phyloP scores from a whole-genome alignment of 441 rosid genomes.

The Theobroma grandiflorum region DNA sequence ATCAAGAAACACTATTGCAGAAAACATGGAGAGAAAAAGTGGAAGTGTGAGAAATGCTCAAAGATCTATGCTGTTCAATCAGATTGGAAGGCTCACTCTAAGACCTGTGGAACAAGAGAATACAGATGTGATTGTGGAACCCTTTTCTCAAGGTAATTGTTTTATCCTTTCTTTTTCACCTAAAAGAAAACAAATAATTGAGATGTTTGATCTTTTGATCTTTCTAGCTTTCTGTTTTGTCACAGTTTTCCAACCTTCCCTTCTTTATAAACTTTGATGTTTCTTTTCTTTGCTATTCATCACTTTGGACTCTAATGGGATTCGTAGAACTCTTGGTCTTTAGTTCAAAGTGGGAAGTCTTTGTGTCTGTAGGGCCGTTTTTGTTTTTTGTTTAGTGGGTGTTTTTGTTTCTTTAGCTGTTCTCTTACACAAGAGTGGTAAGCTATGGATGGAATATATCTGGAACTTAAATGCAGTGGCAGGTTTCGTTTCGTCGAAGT shows the following conservation, averaged over 20 bases:
- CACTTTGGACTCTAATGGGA: constrained; percentile 28
- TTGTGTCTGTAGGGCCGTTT: constrained; percentile 23
- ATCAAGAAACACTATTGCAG: constrained; percentile 67
- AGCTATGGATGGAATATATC: constrained; percentile 52
- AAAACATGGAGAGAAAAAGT: constrained; percentile 70
- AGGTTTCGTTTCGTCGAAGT: constrained; percentile 36
- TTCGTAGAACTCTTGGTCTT: constrained; percentile 30
- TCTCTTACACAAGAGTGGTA: constrained; percentile 38
- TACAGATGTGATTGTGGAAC: constrained; percentile 84
- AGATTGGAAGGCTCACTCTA: constrained; percentile 73
- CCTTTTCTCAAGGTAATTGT: constrained; percentile 68
- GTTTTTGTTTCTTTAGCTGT: constrained; percentile 28
- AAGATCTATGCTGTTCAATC: constrained; percentile 75
- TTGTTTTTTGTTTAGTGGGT: constrained; percentile 29
- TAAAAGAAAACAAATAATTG: background rate
- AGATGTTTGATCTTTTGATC: background rate
- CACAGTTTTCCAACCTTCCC: background rate
- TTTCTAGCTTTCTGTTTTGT: constrained; percentile 2
- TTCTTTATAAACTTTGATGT: constrained; percentile 22
- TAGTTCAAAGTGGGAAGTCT: constrained; percentile 33
- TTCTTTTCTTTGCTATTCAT: constrained; percentile 15
- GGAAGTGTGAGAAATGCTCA: constrained; percentile 70
- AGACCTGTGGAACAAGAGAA: constrained; percentile 79
- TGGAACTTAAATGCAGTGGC: constrained; percentile 49
- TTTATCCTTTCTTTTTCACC: background rate